Base-by-base conservation (phyloP, 768 basidiomycete species). In the Serpula lacrymans region DNA sequence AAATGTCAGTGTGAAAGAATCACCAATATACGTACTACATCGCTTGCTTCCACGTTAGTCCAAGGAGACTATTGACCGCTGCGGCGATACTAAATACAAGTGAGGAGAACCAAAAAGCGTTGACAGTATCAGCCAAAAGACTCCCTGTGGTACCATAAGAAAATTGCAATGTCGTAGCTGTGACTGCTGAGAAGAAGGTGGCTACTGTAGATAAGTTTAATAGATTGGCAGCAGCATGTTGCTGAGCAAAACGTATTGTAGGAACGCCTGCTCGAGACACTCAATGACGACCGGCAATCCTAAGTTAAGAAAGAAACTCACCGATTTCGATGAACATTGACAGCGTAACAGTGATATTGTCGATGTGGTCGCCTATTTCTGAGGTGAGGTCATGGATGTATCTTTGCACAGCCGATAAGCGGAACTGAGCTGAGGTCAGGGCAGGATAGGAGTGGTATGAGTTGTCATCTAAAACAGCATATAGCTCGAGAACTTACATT, bases 141-240 rank as follows among this genome's bases (percentile, higher is more conserved):
- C 49, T 61, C 3, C 59, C 63, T 20, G 59, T 67, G 13, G 51
- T 25, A 39, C 35, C 41, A 41, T 64, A 72, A 4, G 75, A 73
- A 46, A 67, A 75, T 39, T 77, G 75, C 42, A 76, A 52, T 5
- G 71, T 72, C 21, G 65, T 67, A 36, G 76, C 74, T 2, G 73
- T 76, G 42, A 75, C 75, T 24, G 72, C 74, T 17, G 70, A 72
- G 53, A 76, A 77, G 58, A 76, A 77, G 12, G 74, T 76, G 24
- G 74, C 72, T 6, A 75, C 73, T 3, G 74, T 77, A 41, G 70
- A 73, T 37, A 75, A 47, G 52, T 76, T 77, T 35, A 76, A 48
- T 22, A 76, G 51, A 43, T 76, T 76, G 16, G 60, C 51, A 4
- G 72, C 71, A 34, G 66, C 71, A 37, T 77, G 75, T 42, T 75